Evolutionary conservation across 768 basidiomycete genomes (phyloP).

Genomic region (Tephrocybe rancida): DNA sequence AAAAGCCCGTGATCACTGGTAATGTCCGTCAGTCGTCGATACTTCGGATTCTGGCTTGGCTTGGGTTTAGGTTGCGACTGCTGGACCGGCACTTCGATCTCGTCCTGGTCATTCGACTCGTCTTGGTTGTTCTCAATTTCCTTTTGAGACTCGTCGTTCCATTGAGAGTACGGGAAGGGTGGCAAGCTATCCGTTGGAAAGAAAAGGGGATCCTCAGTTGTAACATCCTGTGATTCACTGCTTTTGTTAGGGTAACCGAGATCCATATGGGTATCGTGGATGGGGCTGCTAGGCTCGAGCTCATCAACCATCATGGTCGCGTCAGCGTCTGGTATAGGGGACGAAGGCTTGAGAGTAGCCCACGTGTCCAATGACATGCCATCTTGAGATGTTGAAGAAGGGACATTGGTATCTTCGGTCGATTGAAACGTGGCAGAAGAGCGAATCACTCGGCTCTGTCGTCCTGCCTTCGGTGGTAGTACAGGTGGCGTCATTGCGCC

Average conservation of each 20-base stretch:
- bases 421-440: constrained; percentile 6
- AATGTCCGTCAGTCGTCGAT: constrained; percentile 57
- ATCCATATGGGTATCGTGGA: not conserved
- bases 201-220: constrained; percentile 42
- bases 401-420: constrained; percentile 1
- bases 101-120: constrained; percentile 45
- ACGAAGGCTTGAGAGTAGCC: constrained; percentile 22
- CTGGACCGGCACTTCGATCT: constrained; percentile 35
- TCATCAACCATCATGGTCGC: constrained; percentile 27
- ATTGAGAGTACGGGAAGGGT: constrained; percentile 57
- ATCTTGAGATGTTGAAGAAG: constrained; percentile 14
- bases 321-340: constrained; percentile 22
- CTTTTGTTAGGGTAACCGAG: constrained; percentile 1
- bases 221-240: constrained; percentile 5
- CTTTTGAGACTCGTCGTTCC: constrained; percentile 22
- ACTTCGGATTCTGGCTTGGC: constrained; percentile 25
- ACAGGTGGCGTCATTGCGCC: constrained; percentile 19
- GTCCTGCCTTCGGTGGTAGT: constrained; percentile 17
- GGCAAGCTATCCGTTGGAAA: constrained; percentile 53
- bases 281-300: constrained; percentile 25
- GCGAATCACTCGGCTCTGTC: constrained; percentile 11
- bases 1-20: constrained; percentile 41
- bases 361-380: constrained; percentile 22
- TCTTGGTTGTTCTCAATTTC: constrained; percentile 23
- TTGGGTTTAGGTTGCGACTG: constrained; percentile 13